Evolutionary conservation across 2,329 filamentous ascomycete genomes (phyloP).

Genomic region (Fusarium illudens): DNA sequence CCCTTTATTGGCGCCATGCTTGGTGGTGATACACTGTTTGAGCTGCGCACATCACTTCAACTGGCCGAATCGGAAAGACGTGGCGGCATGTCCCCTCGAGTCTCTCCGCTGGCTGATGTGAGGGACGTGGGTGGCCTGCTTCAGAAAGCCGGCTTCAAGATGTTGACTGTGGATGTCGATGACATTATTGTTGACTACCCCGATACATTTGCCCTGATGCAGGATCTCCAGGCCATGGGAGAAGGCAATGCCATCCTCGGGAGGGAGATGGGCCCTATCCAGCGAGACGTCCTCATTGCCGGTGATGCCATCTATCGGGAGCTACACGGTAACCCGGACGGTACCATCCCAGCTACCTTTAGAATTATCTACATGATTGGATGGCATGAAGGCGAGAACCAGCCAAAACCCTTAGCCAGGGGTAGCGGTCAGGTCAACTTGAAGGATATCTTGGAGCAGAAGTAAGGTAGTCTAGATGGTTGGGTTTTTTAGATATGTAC

Average conservation of each 20-base stretch:
- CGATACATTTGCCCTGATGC: slow-evolving; percentile 88
- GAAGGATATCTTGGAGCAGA: slow-evolving; percentile 75
- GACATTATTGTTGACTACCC: slow-evolving; percentile 97
- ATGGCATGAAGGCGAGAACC: slow-evolving; percentile 86
- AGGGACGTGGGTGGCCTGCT: slow-evolving; percentile 89
- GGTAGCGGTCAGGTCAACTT: slow-evolving; percentile 89
- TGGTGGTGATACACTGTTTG: slow-evolving; percentile 91
- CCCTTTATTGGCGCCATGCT: slow-evolving; percentile 97
- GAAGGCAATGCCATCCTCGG: slow-evolving; percentile 89
- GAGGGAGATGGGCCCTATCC: slow-evolving; percentile 81
- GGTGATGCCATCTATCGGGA: slow-evolving; percentile 88
- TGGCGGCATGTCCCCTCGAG: slow-evolving; percentile 90
- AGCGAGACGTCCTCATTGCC: slow-evolving; percentile 84
- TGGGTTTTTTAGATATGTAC: slow-evolving; percentile 15
- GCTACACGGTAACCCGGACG: slow-evolving; percentile 84
- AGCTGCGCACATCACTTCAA: slow-evolving; percentile 91
- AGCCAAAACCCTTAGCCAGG: slow-evolving; percentile 80
- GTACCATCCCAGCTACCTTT: slow-evolving; percentile 86
- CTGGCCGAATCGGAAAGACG: slow-evolving; percentile 89
- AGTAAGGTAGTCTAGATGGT: slow-evolving; percentile 42
- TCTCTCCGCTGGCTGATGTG: slow-evolving; percentile 91
- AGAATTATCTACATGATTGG: slow-evolving; percentile 98
- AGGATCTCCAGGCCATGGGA: slow-evolving; percentile 94
- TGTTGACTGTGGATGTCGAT: slow-evolving; percentile 96
- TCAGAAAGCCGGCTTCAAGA: slow-evolving; percentile 88